Evolutionary conservation across 805 yeast genomes (phyloP).

Genomic region (Metschnikowia kunwiensis): DNA sequence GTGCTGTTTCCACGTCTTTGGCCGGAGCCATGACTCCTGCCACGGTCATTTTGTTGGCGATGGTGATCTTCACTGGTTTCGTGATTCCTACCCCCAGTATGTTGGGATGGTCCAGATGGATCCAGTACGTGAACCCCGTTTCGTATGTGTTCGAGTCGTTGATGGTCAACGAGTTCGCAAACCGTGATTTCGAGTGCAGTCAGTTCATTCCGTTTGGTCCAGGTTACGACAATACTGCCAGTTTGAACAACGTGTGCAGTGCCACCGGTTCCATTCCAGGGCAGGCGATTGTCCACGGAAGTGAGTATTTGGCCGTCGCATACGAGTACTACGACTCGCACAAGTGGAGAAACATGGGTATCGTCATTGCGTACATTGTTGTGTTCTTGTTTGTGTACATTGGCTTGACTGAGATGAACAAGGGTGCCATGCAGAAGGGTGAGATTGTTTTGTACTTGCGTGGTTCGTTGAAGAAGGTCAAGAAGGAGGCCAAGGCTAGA

Average conservation of each 20-base stretch:
- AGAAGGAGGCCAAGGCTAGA: conserved; percentile 29
- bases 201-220: conserved; percentile 60
- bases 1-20: conserved; percentile 40
- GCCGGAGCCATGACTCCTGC: conserved; percentile 47
- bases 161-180: conserved; percentile 63
- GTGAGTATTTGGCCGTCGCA: conserved; percentile 46
- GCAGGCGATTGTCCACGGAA: conserved; percentile 51
- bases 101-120: conserved; percentile 35
- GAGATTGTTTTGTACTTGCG: conserved; percentile 31
- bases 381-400: conserved; percentile 40
- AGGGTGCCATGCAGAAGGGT: conserved; percentile 46
- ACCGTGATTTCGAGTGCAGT: conserved; percentile 53
- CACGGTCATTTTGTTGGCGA: conserved; percentile 44
- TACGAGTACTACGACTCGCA: conserved; percentile 55
- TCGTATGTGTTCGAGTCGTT: conserved; percentile 51
- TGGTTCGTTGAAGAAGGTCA: conserved; percentile 45
- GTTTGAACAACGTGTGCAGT: conserved; percentile 50
- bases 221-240: conserved; percentile 41
- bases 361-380: conserved; percentile 50
- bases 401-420: conserved; percentile 41
- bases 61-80: conserved; percentile 54
- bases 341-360: conserved; percentile 81
- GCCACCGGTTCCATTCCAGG: conserved; percentile 63
- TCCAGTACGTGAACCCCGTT: conserved; percentile 41
- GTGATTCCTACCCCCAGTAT: conserved; percentile 41